phyloP scores from a whole-genome alignment of 1,139 yeast genomes.

The Spathaspora sp. region DNA sequence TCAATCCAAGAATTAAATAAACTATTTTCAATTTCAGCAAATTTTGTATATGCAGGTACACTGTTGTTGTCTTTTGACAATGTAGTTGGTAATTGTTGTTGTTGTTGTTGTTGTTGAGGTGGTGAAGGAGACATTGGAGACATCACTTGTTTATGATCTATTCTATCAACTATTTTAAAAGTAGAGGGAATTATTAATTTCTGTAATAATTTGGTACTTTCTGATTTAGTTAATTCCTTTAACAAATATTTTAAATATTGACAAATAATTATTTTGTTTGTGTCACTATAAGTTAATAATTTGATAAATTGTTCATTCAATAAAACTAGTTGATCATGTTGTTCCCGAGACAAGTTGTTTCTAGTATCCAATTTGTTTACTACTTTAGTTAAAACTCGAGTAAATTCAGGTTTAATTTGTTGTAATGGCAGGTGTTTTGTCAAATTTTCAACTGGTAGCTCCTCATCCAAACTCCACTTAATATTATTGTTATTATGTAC shows the following conservation, averaged over 20 bases:
- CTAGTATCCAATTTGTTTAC: constrained; percentile 36
- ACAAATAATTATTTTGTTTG: constrained; percentile 31
- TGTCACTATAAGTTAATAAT: constrained; percentile 23
- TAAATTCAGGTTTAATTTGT: constrained; percentile 24
- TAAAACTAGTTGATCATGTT: constrained; percentile 34
- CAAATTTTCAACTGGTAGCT: not conserved
- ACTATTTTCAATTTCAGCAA: constrained; percentile 45
- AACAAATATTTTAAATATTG: constrained; percentile 43
- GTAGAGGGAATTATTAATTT: constrained; percentile 39
- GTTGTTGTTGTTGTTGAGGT: not conserved
- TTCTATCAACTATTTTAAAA: constrained; percentile 13
- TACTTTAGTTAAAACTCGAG: constrained; percentile 33
- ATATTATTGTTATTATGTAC: constrained; percentile 34
- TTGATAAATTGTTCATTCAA: constrained; percentile 32
- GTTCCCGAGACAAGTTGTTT: constrained; percentile 32
- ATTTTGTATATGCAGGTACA: not conserved
- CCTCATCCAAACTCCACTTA: constrained; percentile 29
- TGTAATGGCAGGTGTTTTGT: constrained; percentile 28
- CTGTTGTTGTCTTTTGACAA: too few relatives aligned
- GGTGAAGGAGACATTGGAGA: not conserved
- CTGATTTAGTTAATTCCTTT: constrained; percentile 30
- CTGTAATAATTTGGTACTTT: constrained; percentile 19
- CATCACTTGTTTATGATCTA: not conserved
- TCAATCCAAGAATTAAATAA: constrained; percentile 46
- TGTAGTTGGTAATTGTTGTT: not conserved